A percentile compares a stretch with the other conserved stretches of the same genome.
phyloP scores from a whole-genome alignment of 352 stramenopile genomes.

The Pythium volutum region DNA sequence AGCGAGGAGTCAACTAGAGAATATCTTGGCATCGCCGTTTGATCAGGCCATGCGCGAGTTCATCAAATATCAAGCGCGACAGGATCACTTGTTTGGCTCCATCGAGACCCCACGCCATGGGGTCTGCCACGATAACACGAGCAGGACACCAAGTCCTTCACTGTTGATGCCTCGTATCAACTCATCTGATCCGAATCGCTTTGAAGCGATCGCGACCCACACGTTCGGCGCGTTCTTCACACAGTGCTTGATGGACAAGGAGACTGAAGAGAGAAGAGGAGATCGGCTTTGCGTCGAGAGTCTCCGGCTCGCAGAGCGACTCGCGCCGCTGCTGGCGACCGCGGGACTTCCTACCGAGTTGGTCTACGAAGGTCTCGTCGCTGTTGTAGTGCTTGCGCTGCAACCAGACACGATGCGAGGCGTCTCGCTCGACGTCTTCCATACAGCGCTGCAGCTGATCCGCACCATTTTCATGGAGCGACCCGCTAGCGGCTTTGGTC shows the following conservation, averaged over 20 bases:
- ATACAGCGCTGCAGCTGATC: slow-evolving; percentile 36
- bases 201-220: slow-evolving; percentile 30
- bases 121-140: not conserved
- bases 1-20: not conserved
- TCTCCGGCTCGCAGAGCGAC: slow-evolving; percentile 32
- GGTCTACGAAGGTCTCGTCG: slow-evolving; percentile 42
- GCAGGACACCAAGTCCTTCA: not conserved
- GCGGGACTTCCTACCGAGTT: slow-evolving; percentile 20
- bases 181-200: slow-evolving; percentile 6
- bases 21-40: slow-evolving; percentile 23
- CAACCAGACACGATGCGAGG: not conserved
- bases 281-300: slow-evolving; percentile 6
- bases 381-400: slow-evolving; percentile 33
- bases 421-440: slow-evolving; percentile 25
- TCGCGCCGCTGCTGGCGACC: slow-evolving; percentile 22
- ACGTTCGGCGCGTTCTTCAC: slow-evolving; percentile 58
- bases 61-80: not conserved
- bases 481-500: not conserved
- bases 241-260: slow-evolving; percentile 30
- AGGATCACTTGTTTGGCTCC: slow-evolving; percentile 23
- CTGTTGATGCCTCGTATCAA: slow-evolving; percentile 5
- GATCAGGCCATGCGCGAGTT: slow-evolving; percentile 19
- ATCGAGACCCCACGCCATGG: not conserved
- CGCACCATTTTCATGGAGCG: slow-evolving; percentile 37
- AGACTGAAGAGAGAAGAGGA: not conserved